Evolutionary conservation across 139 green algal species (phyloP).

Genomic region (Pycnococcus provasolii): DNA sequence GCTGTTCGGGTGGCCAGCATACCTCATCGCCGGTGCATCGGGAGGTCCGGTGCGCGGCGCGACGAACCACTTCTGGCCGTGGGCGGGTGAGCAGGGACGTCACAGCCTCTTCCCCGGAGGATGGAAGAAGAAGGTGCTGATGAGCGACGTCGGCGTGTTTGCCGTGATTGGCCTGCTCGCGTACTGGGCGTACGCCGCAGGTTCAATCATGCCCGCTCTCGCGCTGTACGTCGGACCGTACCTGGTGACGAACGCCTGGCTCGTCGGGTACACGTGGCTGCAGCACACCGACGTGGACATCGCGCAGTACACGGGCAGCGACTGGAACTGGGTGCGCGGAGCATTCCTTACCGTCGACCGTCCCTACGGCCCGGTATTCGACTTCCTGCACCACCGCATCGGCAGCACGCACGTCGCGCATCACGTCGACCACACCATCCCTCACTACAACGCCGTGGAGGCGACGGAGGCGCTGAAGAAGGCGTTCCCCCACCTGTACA

Average conservation of each 20-base stretch:
- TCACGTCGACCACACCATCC: constrained; percentile 34
- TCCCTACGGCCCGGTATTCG: constrained; percentile 26
- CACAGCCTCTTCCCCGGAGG: constrained; percentile 25
- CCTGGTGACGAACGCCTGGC: constrained; percentile 32
- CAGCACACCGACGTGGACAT: constrained; percentile 39
- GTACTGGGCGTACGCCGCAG: constrained; percentile 6
- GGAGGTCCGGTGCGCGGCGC: constrained; percentile 24
- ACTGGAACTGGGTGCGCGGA: constrained; percentile 33
- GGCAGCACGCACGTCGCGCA: constrained; percentile 34
- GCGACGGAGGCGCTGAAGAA: constrained; percentile 31
- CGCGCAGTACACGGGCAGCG: constrained; percentile 29
- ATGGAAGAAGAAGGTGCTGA: constrained; percentile 27
- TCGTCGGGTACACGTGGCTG: constrained; percentile 37
- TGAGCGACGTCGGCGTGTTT: constrained; percentile 19
- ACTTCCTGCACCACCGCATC: constrained; percentile 37
- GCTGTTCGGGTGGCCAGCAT: constrained; percentile 31
- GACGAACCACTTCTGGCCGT: constrained; percentile 33
- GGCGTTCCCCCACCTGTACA: constrained; percentile 29
- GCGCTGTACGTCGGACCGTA: constrained; percentile 29
- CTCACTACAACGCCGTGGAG: constrained; percentile 33
- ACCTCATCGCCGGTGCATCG: constrained; percentile 29
- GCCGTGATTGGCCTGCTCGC: constrained; percentile 11
- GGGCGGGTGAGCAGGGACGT: constrained; percentile 9
- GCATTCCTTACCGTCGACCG: constrained; percentile 36
- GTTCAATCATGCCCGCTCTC: background rate